Evolutionary conservation across 1,284 basidiomycete species (phyloP).

Genomic region (Ceratobasidium sp.): DNA sequence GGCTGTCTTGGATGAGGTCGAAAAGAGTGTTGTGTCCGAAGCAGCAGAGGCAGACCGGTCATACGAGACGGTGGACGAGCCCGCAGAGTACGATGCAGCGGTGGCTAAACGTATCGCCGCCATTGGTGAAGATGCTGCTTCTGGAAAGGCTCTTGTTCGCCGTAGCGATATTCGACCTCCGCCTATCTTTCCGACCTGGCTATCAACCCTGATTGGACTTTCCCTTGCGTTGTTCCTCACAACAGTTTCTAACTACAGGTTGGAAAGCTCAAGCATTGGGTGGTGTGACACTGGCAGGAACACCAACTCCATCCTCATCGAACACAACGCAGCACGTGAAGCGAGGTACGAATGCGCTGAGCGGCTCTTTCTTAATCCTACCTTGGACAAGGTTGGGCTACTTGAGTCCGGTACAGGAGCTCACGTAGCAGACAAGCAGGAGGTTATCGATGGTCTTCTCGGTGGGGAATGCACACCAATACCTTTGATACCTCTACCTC

Average conservation of each 20-base stretch:
- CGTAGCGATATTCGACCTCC: slow-evolving; percentile 44
- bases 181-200: slow-evolving; percentile 49
- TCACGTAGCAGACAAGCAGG: background rate
- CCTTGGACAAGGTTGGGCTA: slow-evolving; percentile 7
- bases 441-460: slow-evolving; percentile 19
- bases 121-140: slow-evolving; percentile 48
- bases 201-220: slow-evolving; percentile 47
- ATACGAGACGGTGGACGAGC: slow-evolving; percentile 54
- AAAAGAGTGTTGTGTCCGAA: slow-evolving; percentile 49
- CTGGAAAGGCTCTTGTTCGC: slow-evolving; percentile 30
- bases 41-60: slow-evolving; percentile 53
- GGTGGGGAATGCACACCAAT: slow-evolving; percentile 63
- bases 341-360: slow-evolving; percentile 32
- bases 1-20: slow-evolving; percentile 38
- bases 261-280: slow-evolving; percentile 55
- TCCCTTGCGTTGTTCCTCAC: slow-evolving; percentile 48
- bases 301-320: slow-evolving; percentile 55
- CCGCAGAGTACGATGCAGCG: slow-evolving; percentile 43
- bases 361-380: slow-evolving; percentile 23
- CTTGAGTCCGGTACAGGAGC: slow-evolving; percentile 7
- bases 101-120: slow-evolving; percentile 47
- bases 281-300: slow-evolving; percentile 59
- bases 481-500: slow-evolving; percentile 66
- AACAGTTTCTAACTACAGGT: slow-evolving; percentile 53
- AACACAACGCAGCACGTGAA: slow-evolving; percentile 47